Percentiles rank a stretch among this genome's conserved stretches.
These are phyloP conservation scores for Elongisporangium undulatum DNA, from an alignment of 352 stramenopile genomes.

Conservation along the genomic window DNA sequence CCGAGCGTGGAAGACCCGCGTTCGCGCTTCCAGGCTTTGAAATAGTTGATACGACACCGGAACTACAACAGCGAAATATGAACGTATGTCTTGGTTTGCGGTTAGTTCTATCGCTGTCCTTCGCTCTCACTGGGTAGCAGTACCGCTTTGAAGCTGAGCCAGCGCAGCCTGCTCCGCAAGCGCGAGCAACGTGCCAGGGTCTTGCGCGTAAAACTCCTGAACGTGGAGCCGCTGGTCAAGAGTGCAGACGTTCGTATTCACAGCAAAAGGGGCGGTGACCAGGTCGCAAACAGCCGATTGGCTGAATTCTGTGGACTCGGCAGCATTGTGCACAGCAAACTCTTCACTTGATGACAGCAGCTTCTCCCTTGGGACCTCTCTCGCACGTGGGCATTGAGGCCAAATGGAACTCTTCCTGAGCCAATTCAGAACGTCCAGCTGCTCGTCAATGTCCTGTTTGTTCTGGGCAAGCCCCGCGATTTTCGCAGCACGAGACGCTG, in stretches of 20 bases:
- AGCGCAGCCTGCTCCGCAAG: not conserved
- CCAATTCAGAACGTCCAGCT: not conserved
- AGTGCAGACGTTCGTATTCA: not conserved
- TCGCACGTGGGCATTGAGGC: not conserved
- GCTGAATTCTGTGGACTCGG: not conserved
- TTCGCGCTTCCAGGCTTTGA: not conserved
- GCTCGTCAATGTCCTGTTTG: not conserved
- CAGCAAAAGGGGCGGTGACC: not conserved
- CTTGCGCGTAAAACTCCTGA: not conserved
- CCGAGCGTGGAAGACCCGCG: not conserved
- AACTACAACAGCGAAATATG: constrained; percentile 2
- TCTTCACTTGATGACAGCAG: not conserved
- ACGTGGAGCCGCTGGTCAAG: not conserved
- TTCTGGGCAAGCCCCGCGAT: not conserved
- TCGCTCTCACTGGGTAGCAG: not conserved
- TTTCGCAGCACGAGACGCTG: not conserved
- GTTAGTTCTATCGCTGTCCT: not conserved
- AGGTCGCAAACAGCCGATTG: not conserved
- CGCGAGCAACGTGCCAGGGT: not conserved
- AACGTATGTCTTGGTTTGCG: not conserved
- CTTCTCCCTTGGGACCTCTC: not conserved
- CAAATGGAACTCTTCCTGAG: not conserved
- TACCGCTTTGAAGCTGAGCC: not conserved
- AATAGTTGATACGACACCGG: not conserved
- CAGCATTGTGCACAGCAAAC: not conserved